phyloP scores from a whole-genome alignment of 148 eudicot species.

The Spergularia marina region DNA sequence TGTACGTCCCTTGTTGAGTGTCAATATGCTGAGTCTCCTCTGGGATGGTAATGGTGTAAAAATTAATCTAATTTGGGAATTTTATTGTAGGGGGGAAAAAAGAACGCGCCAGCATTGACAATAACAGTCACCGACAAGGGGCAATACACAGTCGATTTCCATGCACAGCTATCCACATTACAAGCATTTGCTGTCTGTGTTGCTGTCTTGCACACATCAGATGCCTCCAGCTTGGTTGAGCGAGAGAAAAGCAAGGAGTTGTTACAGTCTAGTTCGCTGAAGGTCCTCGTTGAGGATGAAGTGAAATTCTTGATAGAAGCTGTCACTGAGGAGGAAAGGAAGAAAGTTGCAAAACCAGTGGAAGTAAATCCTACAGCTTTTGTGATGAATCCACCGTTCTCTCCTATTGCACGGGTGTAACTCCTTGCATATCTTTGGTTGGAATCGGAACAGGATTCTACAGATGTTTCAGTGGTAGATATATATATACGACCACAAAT shows the following conservation, averaged over 20 bases:
- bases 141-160: conserved; percentile 67
- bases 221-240: conserved; percentile 45
- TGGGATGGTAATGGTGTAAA: neutral
- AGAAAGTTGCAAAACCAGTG: conserved; percentile 33
- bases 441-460: neutral
- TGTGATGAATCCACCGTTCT: conserved; percentile 79
- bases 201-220: conserved; percentile 66
- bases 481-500: neutral
- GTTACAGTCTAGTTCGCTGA: conserved; percentile 49
- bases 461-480: neutral
- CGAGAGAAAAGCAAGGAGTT: conserved; percentile 47
- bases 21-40: no score
- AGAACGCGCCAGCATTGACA: conserved; percentile 48
- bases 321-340: conserved; percentile 55
- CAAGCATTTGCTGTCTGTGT: conserved; percentile 87
- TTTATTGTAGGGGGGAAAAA: conserved; percentile 61
- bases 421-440: neutral
- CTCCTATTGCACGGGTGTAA: conserved; percentile 86
- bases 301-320: conserved; percentile 57
- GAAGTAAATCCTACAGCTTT: conserved; percentile 51
- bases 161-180: conserved; percentile 66
- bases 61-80: neutral
- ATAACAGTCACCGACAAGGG: conserved; percentile 51
- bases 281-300: conserved; percentile 61
- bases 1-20: neutral